Evolutionary conservation across 139 green algal species (phyloP), one percentile per base, ranked within the genome.

Genomic region (Chlorella sorokiniana): DNA sequence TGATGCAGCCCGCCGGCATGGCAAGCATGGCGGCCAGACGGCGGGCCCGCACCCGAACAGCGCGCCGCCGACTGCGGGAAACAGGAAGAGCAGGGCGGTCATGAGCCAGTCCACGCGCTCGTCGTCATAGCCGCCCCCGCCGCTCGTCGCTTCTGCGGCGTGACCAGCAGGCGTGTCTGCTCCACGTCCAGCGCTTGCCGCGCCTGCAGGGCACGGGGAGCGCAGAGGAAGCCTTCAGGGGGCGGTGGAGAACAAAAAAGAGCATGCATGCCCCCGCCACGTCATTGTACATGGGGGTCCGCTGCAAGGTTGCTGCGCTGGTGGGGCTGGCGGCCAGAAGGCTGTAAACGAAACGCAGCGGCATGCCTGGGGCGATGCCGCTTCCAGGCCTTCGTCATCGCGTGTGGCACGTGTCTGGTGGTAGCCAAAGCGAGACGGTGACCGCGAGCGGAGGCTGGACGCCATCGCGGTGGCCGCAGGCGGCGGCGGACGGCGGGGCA

Each of bases 31-130:
- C n/a, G n/a, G n/a, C n/a, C n/a, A n/a, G n/a, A n/a, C 31, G 2
- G 5, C 64, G 5, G 16, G 14, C 35, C 48, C 84, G 45, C 81
- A 91, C 5, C 89, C 93, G 86, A 96, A 96, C 51, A 95, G 83
- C 22, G 91, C 72, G 29, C 92, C 92, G 14, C 89, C 91, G 33
- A 96, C 29, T 48, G 91, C 90, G 7, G 90, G 86, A n/a, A 94
- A 92, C 25, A 93, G 35, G 64, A 94, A 94, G n/a, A 88, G 75
- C 23, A 86, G 52, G 25, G 74, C 35, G 2, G 84, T 81, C n/a
- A 77, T 81, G 10, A 71, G 33, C 74, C 81, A 86, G 72, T 88
- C 84, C 1, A 88, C 70, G 0, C 4, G 35, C 72, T 79, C 72
- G 0, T 67, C 72, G 1, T 71, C 75, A 11, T 81, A 16, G n/a